Percentiles rank a stretch among this genome's conserved stretches.
These are phyloP conservation scores for Delonix regia DNA, from an alignment of 306 rosid species.

Conservation along the genomic window DNA sequence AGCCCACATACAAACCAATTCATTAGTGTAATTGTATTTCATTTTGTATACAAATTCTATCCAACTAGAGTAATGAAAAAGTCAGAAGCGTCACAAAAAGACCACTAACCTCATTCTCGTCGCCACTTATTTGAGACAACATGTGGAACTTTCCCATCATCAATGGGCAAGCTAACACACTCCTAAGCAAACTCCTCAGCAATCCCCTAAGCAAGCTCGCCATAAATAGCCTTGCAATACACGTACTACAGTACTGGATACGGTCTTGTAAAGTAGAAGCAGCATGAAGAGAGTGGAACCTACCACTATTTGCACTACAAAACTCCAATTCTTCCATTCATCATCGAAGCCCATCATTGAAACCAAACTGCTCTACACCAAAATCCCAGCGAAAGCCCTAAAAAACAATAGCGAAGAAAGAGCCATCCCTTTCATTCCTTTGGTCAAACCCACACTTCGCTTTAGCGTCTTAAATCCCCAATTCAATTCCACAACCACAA, in stretches of 20 bases:
- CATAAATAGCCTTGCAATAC: conserved; percentile 50
- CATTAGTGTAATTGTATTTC: background rate
- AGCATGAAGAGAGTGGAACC: conserved; percentile 47
- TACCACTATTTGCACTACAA: too few relatives aligned
- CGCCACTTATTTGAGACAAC: conserved; percentile 42
- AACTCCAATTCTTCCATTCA: too few relatives aligned
- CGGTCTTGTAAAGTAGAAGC: conserved; percentile 51
- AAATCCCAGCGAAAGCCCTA: conserved; percentile 31
- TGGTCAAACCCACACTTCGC: conserved; percentile 48
- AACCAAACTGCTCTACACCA: conserved; percentile 41
- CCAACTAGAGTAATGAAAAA: background rate
- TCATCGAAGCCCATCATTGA: conserved; percentile 16
- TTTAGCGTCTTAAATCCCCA: conserved; percentile 40
- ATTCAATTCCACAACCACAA: too few relatives aligned
- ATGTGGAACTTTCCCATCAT: conserved; percentile 53
- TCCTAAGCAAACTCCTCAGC: conserved; percentile 59
- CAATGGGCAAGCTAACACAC: conserved; percentile 54
- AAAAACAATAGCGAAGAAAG: conserved; percentile 46
- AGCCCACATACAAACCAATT: too few relatives aligned
- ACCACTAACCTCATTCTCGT: conserved; percentile 28
- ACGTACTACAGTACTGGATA: conserved; percentile 47
- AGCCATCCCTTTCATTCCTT: conserved; percentile 50
- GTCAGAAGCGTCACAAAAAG: background rate
- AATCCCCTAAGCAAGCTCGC: conserved; percentile 44
- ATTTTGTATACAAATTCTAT: background rate